phyloP scores from a whole-genome alignment of 805 yeast genomes.

The Saturnispora diversa region DNA sequence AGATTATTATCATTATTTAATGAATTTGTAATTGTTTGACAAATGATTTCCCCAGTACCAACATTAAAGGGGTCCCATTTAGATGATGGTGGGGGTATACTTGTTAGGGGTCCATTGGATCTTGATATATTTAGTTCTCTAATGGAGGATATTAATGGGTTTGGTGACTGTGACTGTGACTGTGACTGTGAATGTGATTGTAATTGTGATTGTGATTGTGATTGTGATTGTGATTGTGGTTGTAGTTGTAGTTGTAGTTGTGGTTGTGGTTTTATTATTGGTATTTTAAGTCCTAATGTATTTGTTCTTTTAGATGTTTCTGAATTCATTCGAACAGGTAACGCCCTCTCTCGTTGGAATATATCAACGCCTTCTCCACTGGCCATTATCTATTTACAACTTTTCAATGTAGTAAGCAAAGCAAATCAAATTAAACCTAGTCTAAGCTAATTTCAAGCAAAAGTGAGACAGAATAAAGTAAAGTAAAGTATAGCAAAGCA shows the following conservation, averaged over 20 bases:
- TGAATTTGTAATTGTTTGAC: conserved; percentile 22
- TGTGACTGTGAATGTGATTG: background rate
- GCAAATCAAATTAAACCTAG: no score
- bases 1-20: conserved; percentile 9
- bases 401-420: no score
- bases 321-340: background rate
- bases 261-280: background rate
- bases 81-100: conserved; percentile 1
- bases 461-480: no score
- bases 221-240: background rate
- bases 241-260: background rate
- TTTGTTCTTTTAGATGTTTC: background rate
- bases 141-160: background rate
- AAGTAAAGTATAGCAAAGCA: no score
- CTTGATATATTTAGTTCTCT: background rate
- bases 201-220: background rate
- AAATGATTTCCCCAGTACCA: conserved; percentile 13
- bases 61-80: background rate
- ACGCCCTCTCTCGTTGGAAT: background rate
- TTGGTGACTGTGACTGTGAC: background rate
- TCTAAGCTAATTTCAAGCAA: no score
- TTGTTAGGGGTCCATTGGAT: background rate
- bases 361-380: no score
- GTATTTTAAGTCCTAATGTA: conserved; percentile 1
- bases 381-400: no score